Evolutionary conservation across 1,284 basidiomycete genomes (phyloP), one percentile per base, ranked within the genome.

Genomic region (Cystobasidium sp.): DNA sequence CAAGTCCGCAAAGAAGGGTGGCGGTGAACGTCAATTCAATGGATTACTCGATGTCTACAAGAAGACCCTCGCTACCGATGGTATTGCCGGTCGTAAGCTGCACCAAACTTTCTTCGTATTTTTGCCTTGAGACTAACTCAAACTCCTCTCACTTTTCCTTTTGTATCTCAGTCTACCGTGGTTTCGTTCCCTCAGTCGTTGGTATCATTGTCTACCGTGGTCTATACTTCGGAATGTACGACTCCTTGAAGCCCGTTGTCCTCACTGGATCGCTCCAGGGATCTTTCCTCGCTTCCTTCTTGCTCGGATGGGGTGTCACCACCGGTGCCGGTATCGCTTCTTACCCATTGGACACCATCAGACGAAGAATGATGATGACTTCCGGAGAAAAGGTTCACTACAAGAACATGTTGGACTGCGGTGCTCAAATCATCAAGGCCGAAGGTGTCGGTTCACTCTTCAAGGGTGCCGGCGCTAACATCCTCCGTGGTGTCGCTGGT

Each of bases 381-480:
- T 87, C 86, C 5, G 89, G 81, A 43, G 80, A 88, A 79, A 87
- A 87, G 80, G 87, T 89, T 74, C 91, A 94, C 87, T 94, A 94
- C 88, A 93, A 93, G 47, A 65, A 59, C 78, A 89, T 88, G 85
- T 80, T 89, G 76, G 88, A 91, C 79, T 88, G 88, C 41, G 88
- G 85, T 76, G 83, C 83, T 76, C 86, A 88, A 86, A 93, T 95
- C 82, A 83, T 96, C 82, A 93, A 93, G 88, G 79, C 79, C 75
- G 94, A 97, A 86, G 94, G 94, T 82, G 84, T 86, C 74, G 90
- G 88, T 83, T 94, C 93, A 46, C 87, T 96, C 81, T 94, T 94
- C 89, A 93, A 93, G 88, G 93, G 92, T 79, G 93, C 94, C 82
- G 94, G 92, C 88, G 94, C 94, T 84, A 96, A 97, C 88, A 94